A percentile compares a stretch with the other conserved stretches of the same genome.
Conservation (phyloP, 2,329 filamentous ascomycete species). For the Claviceps digitariae region DNA sequence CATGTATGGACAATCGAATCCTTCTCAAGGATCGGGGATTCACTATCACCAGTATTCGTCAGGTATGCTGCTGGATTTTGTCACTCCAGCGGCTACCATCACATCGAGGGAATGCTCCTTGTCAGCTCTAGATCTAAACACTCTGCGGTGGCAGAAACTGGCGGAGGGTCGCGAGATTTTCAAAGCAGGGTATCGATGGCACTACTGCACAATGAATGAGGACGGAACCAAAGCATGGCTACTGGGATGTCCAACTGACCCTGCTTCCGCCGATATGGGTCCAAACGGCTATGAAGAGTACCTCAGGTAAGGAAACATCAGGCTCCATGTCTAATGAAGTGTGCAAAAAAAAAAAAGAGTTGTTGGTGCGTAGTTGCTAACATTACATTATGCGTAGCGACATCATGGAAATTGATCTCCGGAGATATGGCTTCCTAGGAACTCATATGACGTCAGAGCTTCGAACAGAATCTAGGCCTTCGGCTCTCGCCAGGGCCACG, state of each 20-base stretch:
- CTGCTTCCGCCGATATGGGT: constrained; percentile 48
- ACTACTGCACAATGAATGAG: constrained; percentile 93
- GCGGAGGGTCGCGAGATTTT: constrained; percentile 93
- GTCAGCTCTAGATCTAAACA: constrained; percentile 75
- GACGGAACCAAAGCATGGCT: constrained; percentile 95
- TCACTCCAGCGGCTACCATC: constrained; percentile 81
- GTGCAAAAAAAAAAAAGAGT: not conserved
- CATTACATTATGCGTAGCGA: constrained; percentile 37
- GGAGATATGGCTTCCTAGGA: constrained; percentile 80
- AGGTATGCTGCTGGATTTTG: constrained; percentile 82
- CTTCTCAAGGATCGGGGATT: constrained; percentile 77
- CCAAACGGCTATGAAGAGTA: constrained; percentile 74
- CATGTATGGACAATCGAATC: constrained; percentile 64
- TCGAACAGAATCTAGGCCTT: constrained; percentile 34
- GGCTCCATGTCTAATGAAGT: not conserved
- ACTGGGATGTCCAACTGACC: constrained; percentile 76
- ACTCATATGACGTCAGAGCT: constrained; percentile 53
- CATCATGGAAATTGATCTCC: constrained; percentile 84
- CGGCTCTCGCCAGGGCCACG: constrained; percentile 30
- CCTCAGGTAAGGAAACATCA: constrained; percentile 38
- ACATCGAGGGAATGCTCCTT: constrained; percentile 79
- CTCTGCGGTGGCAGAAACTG: constrained; percentile 85
- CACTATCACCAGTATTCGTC: constrained; percentile 96
- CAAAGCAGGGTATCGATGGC: constrained; percentile 84
- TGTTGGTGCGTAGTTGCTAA: not conserved